Conservation (phyloP, 2,329 filamentous ascomycete genomes). For the Phoma sp. region DNA sequence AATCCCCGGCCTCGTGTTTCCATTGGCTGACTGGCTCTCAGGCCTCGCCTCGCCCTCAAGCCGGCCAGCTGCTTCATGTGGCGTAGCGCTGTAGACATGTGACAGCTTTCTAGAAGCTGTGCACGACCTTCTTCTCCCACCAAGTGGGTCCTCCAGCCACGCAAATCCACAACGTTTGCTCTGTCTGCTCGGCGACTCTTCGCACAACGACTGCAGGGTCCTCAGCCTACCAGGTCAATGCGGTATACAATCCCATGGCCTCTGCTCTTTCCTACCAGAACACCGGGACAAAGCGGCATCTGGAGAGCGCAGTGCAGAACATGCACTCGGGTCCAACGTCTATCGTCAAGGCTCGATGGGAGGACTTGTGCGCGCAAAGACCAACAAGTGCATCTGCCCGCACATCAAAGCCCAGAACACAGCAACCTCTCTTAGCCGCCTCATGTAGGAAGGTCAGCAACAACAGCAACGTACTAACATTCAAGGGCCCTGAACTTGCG, state of each 20-base stretch:
- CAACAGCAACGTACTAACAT: conserved; percentile 3
- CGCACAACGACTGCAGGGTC: conserved; percentile 34
- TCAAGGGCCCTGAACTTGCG: conserved; percentile 1
- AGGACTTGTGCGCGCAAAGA: neutral
- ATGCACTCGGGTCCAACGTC: neutral
- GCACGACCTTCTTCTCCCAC: conserved; percentile 24
- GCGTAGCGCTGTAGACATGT: conserved; percentile 16
- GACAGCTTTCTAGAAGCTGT: conserved; percentile 29
- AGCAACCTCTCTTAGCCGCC: conserved; percentile 12
- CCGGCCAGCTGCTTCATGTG: conserved; percentile 18
- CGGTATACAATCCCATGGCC: conserved; percentile 11
- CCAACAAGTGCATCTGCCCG: neutral
- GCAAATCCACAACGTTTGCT: conserved; percentile 15
- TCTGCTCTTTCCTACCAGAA: conserved; percentile 10
- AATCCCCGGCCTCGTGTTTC: conserved; percentile 6
- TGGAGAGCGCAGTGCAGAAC: conserved; percentile 7
- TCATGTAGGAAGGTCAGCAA: conserved; percentile 22
- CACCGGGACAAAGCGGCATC: conserved; percentile 21
- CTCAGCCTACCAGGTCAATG: conserved; percentile 2
- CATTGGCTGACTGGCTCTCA: conserved; percentile 7
- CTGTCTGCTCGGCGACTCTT: conserved; percentile 15
- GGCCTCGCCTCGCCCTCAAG: conserved; percentile 5
- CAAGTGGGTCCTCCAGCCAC: conserved; percentile 16
- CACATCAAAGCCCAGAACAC: conserved; percentile 21
- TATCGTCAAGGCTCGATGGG: conserved; percentile 8